Conservation (phyloP, 1,139 yeast species). For the Zygosaccharomyces sapae region DNA sequence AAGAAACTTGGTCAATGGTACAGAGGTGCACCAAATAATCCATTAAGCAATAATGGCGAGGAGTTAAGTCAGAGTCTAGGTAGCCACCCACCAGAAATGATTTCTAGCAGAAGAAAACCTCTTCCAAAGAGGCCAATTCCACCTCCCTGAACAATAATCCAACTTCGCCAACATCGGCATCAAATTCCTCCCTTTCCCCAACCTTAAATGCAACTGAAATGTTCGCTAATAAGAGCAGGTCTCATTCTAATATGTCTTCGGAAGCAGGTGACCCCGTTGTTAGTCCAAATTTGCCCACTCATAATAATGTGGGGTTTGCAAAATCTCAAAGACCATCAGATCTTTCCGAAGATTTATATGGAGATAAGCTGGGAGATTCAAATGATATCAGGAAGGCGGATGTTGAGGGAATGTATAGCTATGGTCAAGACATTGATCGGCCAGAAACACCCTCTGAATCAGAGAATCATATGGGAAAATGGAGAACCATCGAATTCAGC, state of each 20-base stretch:
- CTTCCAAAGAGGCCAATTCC: slow-evolving; percentile 22
- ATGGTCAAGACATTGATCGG: neutral
- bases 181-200: slow-evolving; percentile 17
- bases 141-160: slow-evolving; percentile 6
- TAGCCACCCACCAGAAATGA: slow-evolving; percentile 29
- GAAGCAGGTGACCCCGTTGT: slow-evolving; percentile 10
- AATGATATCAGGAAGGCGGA: neutral
- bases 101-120: slow-evolving; percentile 31
- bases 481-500: neutral
- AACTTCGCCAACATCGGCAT: slow-evolving; percentile 5
- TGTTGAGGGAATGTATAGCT: neutral
- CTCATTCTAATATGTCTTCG: slow-evolving; percentile 20
- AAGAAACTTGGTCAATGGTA: slow-evolving; percentile 72
- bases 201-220: slow-evolving; percentile 28
- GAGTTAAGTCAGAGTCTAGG: slow-evolving; percentile 5
- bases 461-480: no score
- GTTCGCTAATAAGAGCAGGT: slow-evolving; percentile 31
- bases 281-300: slow-evolving; percentile 5
- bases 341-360: slow-evolving; percentile 9
- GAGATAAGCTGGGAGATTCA: slow-evolving; percentile 7
- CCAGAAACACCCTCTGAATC: neutral
- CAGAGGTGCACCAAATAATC: slow-evolving; percentile 41
- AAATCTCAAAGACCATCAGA: slow-evolving; percentile 11
- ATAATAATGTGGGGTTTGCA: slow-evolving; percentile 14
- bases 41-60: slow-evolving; percentile 14